phyloP scores from a whole-genome alignment of 768 basidiomycete genomes.

The Flagelloscypha sp. region DNA sequence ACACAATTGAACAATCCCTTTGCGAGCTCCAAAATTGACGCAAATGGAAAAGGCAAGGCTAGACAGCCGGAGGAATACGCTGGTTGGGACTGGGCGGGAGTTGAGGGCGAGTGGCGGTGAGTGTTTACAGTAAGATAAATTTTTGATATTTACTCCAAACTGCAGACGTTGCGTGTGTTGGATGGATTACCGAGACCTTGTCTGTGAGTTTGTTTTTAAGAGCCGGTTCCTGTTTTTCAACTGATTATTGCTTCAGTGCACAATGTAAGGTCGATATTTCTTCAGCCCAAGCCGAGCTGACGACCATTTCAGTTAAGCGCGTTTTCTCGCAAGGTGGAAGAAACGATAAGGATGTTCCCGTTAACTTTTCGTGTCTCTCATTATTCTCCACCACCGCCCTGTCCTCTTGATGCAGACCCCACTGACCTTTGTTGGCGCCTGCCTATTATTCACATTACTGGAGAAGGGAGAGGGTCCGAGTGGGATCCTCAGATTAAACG shows the following conservation, averaged over 20 bases:
- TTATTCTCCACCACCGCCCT: constrained; percentile 23
- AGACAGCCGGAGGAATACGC: constrained; percentile 16
- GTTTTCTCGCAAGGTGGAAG: constrained; percentile 26
- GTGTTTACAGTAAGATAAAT: constrained; percentile 9
- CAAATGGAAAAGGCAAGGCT: not conserved
- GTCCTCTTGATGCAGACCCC: constrained; percentile 17
- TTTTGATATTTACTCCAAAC: not conserved
- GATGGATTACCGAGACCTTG: constrained; percentile 48
- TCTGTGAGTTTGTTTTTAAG: constrained; percentile 29
- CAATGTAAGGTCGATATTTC: constrained; percentile 22
- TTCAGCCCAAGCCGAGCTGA: constrained; percentile 8
- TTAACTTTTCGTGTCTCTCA: constrained; percentile 35
- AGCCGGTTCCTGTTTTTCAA: not conserved
- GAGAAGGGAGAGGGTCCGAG: constrained; percentile 34
- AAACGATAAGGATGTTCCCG: constrained; percentile 47
- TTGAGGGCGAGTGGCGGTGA: constrained; percentile 45
- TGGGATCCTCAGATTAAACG: constrained; percentile 23
- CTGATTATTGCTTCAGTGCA: constrained; percentile 22
- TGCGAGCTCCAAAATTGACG: not conserved
- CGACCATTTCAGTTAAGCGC: too few species aligned
- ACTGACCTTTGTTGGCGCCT: constrained; percentile 22
- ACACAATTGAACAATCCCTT: too few species aligned
- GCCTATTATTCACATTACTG: constrained; percentile 44
- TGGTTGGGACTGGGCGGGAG: constrained; percentile 58
- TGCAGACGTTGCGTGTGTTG: constrained; percentile 48